Evolutionary conservation across 176 grass and related monocot species (phyloP).

Genomic region (Oryza glaberrima): DNA sequence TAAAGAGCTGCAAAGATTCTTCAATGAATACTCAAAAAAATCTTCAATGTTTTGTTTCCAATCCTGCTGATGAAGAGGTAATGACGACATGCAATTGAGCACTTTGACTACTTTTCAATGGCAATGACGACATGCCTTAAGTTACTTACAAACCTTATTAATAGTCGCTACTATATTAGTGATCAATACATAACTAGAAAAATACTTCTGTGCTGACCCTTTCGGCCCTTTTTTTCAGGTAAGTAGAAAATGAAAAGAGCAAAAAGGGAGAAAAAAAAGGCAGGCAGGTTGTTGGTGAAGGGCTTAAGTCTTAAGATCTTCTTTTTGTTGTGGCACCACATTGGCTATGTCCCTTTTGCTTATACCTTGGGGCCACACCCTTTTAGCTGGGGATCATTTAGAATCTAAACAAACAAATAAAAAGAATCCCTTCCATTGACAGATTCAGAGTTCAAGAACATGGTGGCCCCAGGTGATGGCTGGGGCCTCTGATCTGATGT

Average conservation of each 20-base stretch:
- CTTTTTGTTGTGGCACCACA: conserved; percentile 33
- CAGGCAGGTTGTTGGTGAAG: conserved; percentile 29
- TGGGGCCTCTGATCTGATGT: conserved; percentile 40
- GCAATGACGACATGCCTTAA: conserved; percentile 8
- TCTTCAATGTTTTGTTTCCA: too few species aligned
- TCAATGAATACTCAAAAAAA: not conserved
- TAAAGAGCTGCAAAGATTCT: not conserved
- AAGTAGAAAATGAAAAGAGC: not conserved
- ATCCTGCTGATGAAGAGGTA: not conserved
- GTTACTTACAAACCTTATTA: not conserved
- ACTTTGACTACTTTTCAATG: conserved; percentile 2
- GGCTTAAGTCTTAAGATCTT: conserved; percentile 26
- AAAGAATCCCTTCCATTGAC: not conserved
- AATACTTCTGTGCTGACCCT: conserved; percentile 9
- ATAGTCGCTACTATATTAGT: not conserved
- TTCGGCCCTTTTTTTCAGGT: conserved; percentile 26
- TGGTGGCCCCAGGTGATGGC: conserved; percentile 47
- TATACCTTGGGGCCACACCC: conserved; percentile 17
- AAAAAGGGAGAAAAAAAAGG: not conserved
- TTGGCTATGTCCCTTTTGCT: conserved; percentile 28
- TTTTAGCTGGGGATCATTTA: conserved; percentile 35
- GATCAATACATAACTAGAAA: not conserved
- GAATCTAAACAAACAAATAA: conserved; percentile 14
- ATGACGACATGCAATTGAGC: not conserved
- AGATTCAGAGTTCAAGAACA: conserved; percentile 42